Conservation (phyloP, 495 filamentous ascomycete genomes). For the Staphylotrichum tortipilum region DNA sequence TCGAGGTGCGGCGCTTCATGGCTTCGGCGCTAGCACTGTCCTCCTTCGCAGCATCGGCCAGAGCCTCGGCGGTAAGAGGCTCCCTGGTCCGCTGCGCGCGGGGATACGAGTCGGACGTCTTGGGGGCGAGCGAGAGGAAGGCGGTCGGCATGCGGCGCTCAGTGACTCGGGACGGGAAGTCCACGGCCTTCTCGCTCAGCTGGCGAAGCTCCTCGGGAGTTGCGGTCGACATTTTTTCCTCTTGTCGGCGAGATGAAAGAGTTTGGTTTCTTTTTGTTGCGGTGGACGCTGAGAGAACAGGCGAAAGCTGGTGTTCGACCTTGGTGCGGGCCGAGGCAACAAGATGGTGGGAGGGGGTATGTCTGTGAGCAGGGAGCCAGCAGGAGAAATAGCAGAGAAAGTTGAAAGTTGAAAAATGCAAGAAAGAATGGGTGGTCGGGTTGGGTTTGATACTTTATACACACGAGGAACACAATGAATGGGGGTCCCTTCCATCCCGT, state of each 20-base stretch:
- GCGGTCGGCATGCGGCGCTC: conserved; percentile 24
- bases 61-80: conserved; percentile 17
- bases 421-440: neutral
- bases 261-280: neutral
- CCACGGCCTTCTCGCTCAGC: conserved; percentile 17
- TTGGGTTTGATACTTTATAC: neutral
- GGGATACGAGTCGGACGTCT: conserved; percentile 37
- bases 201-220: conserved; percentile 14
- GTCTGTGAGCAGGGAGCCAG: neutral
- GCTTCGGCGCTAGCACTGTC: neutral
- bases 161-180: conserved; percentile 6
- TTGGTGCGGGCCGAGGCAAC: neutral
- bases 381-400: neutral
- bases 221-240: conserved; percentile 6
- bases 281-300: neutral
- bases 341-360: neutral
- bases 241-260: neutral
- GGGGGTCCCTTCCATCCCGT: too few relatives aligned
- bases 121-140: conserved; percentile 40
- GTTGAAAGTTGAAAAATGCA: neutral
- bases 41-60: conserved; percentile 15
- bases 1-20: conserved; percentile 28
- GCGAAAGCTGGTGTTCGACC: neutral
- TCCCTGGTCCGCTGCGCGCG: conserved; percentile 13
- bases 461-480: too few relatives aligned